Conservation (phyloP, 768 basidiomycete genomes). For the Lenzites betulinus region DNA sequence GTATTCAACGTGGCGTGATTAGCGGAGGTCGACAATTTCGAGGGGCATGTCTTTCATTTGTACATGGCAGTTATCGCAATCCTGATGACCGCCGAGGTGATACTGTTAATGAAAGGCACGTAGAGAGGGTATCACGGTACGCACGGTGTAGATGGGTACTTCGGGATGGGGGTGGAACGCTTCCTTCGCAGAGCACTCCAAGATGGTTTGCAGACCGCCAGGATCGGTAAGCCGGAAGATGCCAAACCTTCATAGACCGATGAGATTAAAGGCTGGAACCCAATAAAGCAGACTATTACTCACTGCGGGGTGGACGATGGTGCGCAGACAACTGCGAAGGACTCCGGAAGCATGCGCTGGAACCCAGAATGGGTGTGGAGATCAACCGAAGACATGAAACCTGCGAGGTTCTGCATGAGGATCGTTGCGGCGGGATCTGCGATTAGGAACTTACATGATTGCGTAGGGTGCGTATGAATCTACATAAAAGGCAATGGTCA, state of each 20-base stretch:
- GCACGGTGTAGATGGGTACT: constrained; percentile 81
- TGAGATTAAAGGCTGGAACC: neutral
- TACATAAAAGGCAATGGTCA: constrained; percentile 33
- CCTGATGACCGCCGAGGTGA: constrained; percentile 42
- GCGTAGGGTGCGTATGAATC: constrained; percentile 94
- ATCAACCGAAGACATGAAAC: constrained; percentile 95
- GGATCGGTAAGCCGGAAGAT: constrained; percentile 91
- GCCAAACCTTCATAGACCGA: constrained; percentile 59
- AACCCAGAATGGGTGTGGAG: constrained; percentile 90
- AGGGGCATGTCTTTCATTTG: constrained; percentile 70
- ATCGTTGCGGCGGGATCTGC: neutral
- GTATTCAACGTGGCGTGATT: neutral
- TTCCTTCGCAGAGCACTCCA: constrained; percentile 66
- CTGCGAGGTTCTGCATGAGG: constrained; percentile 34
- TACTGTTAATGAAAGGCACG: neutral
- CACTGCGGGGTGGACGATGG: constrained; percentile 78
- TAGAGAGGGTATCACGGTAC: constrained; percentile 29
- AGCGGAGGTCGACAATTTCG: constrained; percentile 84
- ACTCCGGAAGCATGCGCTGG: constrained; percentile 88
- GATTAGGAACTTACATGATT: constrained; percentile 62
- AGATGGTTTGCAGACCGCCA: constrained; percentile 72
- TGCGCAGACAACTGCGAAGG: constrained; percentile 91
- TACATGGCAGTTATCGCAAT: constrained; percentile 85
- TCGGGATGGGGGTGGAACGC: constrained; percentile 89
- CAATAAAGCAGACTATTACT: constrained; percentile 23